Percentiles rank a stretch among this genome's conserved stretches.
Conservation (phyloP, 345 rosid genomes). For the Camelina laxa region DNA sequence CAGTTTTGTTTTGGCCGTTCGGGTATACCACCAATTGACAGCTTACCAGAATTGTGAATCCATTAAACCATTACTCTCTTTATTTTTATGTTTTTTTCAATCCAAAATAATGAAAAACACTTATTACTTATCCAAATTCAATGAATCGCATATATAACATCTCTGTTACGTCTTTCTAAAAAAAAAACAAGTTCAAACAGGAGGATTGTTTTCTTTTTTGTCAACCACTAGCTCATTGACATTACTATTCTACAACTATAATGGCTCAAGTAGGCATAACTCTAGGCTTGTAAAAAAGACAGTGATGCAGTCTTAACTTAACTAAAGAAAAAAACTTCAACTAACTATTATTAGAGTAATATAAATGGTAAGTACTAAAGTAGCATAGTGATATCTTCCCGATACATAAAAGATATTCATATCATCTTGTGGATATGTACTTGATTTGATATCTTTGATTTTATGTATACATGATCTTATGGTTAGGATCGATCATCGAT, state of each 20-base stretch:
- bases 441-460: constrained; percentile 21
- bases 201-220: neutral
- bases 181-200: neutral
- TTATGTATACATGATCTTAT: constrained; percentile 6
- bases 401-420: constrained; percentile 6
- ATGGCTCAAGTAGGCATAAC: constrained; percentile 5
- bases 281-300: too few relatives aligned
- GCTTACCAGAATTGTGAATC: constrained; percentile 10
- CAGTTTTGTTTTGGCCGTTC: constrained; percentile 1
- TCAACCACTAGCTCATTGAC: neutral
- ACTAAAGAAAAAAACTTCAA: too few relatives aligned
- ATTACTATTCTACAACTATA: constrained; percentile 5
- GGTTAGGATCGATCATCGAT: constrained; percentile 25
- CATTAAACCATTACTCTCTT: neutral
- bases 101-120: neutral
- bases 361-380: neutral
- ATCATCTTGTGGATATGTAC: constrained; percentile 18
- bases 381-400: constrained; percentile 5
- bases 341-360: neutral
- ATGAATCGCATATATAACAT: constrained; percentile 28
- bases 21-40: constrained; percentile 23
- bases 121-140: constrained; percentile 11
- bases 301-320: too few relatives aligned
- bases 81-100: neutral
- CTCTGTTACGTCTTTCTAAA: neutral